Evolutionary conservation across 2,329 filamentous ascomycete species (phyloP), one percentile per base, ranked within the genome.

Genomic region (Coniella lustricola): DNA sequence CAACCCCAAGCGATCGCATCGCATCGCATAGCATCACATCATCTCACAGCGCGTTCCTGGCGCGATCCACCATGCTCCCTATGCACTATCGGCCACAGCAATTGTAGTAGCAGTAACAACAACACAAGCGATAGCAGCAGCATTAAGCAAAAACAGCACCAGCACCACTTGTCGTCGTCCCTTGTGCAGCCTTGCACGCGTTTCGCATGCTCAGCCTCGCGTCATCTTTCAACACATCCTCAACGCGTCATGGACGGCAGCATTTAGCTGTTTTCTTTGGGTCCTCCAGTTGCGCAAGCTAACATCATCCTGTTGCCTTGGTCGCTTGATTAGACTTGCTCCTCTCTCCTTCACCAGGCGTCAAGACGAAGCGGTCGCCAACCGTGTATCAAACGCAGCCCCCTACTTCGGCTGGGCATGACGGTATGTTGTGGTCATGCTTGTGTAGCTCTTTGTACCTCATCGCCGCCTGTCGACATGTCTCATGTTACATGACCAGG

Each of bases 321-420:
- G 49, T 42, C 46, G 59, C 57, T 58, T 56, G 49, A 50, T 68
- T 60, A 76, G 80, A 70, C 67, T 66, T 68, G 67, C 72, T 68
- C 65, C 68, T 68, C 59, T 72, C 67, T 73, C 71, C 64, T 68
- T 61, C 82, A 56, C 82, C 87, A 65, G 85, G 86, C 59, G 71
- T 84, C 60, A 94, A 94, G 73, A 80, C 88, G 67, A 86, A 81
- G 74, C 83, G 85, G 56, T 90, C 88, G 56, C 85, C 85, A 59
- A 80, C 86, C 59, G 70, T 66, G 51, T 80, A 82, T 68, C 77
- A 81, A 62, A 65, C 71, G 56, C 68, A 68, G 48, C 57, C 66
- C 51, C 70, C 69, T 56, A 77, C 76, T 59, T 74, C 75, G 57
- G 74, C 79, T 64, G 82, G 81, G 73, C 78, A 85, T 71, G 81